Evolutionary conservation across 1,284 basidiomycete species (phyloP), one percentile per base, ranked within the genome.

Genomic region (Ceratobasidium sp.): DNA sequence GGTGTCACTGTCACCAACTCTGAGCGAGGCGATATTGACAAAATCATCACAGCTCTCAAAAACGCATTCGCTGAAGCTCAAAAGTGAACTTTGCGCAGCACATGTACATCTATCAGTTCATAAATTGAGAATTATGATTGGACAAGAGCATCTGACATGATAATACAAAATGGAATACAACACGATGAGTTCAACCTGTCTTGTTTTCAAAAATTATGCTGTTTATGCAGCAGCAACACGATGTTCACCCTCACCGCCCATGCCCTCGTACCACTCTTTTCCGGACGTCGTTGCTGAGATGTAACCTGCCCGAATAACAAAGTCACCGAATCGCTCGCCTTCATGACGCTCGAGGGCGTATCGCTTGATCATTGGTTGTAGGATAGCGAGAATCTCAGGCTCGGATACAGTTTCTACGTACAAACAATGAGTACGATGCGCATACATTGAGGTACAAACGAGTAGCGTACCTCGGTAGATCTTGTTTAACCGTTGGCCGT

Each of bases 291-390:
- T 95, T 1, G 92, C 88, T 53, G 92, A 88, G 80, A 96, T 95
- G 80, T 95, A 95, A 31, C 94, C 94, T 10, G 90, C 91, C 47
- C 95, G 88, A 79, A 99, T 94, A 56, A 96, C 95, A 84, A 93
- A 99, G 85, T 99, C 98, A 60, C 97, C 98, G 81, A 99, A 99
- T 78, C 87, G 91, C 85, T 99, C 97, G 68, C 94, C 96, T n/a
- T 94, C 91, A 33, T 88, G 86, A 73, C 97, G 88, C 84, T 99
- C 96, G 42, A 93, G 86, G 2, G 97, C 96, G 83, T 96, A 99
- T 78, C 90, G 89, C 84, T 94, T 95, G 87, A 99, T 97, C 92
- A 99, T 95, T 0, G 95, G 95, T 79, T 85, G 83, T 58, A 99
- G 89, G 81, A 97, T 97, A 6, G 91, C 91, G 66, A 99, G 86